phyloP scores from a whole-genome alignment of 2,329 filamentous ascomycete genomes.

The Fusarium coicis region DNA sequence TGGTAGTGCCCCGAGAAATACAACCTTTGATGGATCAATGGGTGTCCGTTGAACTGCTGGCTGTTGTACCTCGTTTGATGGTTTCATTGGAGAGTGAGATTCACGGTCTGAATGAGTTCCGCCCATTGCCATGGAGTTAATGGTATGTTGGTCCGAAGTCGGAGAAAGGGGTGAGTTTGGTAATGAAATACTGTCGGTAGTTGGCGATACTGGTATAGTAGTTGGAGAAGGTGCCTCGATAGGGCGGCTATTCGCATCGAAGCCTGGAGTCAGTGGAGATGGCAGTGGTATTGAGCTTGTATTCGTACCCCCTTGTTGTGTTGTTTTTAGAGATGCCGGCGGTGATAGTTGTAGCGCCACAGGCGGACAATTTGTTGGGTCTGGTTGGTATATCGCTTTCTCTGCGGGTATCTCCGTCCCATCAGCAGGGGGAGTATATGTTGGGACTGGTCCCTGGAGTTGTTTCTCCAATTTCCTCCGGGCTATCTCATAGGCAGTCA shows the following conservation, averaged over 20 bases:
- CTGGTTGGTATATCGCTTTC: conserved; percentile 41
- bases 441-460: conserved; percentile 61
- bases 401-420: conserved; percentile 44
- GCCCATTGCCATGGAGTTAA: conserved; percentile 6
- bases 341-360: conserved; percentile 29
- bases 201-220: conserved; percentile 43
- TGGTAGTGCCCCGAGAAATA: conserved; percentile 66
- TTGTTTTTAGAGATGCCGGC: conserved; percentile 35
- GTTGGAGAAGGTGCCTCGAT: conserved; percentile 56
- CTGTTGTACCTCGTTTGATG: conserved; percentile 4
- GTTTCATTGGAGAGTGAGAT: background rate
- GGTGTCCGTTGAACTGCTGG: conserved; percentile 57
- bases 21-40: conserved; percentile 63
- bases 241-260: conserved; percentile 54
- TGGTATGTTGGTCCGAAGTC: conserved; percentile 23
- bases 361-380: conserved; percentile 32
- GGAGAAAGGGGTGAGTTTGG: conserved; percentile 31
- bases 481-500: conserved; percentile 63
- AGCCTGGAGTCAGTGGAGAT: conserved; percentile 59
- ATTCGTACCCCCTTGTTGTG: conserved; percentile 31
- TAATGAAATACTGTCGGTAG: conserved; percentile 17
- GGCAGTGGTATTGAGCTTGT: conserved; percentile 53
- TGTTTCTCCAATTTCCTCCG: conserved; percentile 63
- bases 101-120: conserved; percentile 18
- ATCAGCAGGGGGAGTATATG: conserved; percentile 57